Base-by-base conservation (phyloP, 306 rosid species). In the Castanea mollissima region DNA sequence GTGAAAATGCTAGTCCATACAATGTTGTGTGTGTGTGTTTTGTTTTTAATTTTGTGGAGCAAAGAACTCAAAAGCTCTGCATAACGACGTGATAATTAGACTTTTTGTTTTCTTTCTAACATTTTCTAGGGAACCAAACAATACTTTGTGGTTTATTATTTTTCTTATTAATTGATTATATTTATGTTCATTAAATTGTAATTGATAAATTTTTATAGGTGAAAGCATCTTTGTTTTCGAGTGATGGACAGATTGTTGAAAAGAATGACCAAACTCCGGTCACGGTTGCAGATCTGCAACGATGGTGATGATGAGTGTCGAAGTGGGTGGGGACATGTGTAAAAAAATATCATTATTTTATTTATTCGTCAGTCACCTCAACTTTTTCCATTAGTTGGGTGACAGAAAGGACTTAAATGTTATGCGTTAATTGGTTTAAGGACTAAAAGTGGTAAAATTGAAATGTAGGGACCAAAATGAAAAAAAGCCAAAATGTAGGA, bases 181-280 rank as follows among this genome's bases (percentile, higher is more conserved):
- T 49, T 11, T 49, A 31, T 75, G 31, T 4, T 64, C 21, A 19
- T 64, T 62, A 34, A 25, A 27, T 55, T 55, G 1, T 2, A 38
- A 52, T 29, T 58, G 13, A 65, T 52, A 19, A 57, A 74, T 14
- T 35, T 54, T 5, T 64, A 60, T 85, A 93, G 96, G 92, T 89
- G 67, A 88, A 93, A 82, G 76, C 96, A 55, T 89, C 92, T 20
- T 60, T 91, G 32, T 81, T 84, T 70, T 84, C 88, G 4, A 77
- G 74, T 72, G 85, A 76, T 49, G 88, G 87, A 5, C 86, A 80
- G 67, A 55, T 88, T 78, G 71, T 86, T 41, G 96, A 87, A 41
- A 95, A 92, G 85, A 85, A 51, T 52, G 98, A 95, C 72, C 90
- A 85, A 71, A 89, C 97, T 81, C 96, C 93, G 0, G 99, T 92